A percentile compares a stretch with the other conserved stretches of the same genome.
phyloP scores from a whole-genome alignment of 2,329 filamentous ascomycete genomes.

The Ophiobolus disseminans region DNA sequence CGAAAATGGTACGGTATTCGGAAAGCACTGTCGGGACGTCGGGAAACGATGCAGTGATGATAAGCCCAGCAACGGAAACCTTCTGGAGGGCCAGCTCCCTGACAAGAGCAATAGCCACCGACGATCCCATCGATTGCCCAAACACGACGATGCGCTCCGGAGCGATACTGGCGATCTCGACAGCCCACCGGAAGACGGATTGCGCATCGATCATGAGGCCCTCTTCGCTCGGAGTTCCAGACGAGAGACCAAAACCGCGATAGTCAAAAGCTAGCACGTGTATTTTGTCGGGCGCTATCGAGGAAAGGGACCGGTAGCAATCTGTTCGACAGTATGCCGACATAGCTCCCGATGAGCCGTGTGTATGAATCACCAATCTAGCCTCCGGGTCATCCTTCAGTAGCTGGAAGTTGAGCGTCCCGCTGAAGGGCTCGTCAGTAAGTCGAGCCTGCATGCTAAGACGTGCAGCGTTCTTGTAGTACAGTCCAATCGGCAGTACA shows the following conservation, averaged over 20 bases:
- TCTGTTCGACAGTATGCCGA: conserved; percentile 76
- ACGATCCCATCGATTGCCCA: conserved; percentile 86
- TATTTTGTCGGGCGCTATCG: conserved; percentile 61
- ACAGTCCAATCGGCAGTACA: neutral
- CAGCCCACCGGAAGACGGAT: conserved; percentile 74
- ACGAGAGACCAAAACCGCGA: conserved; percentile 81
- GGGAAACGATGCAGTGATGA: conserved; percentile 4
- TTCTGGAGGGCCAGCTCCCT: conserved; percentile 31
- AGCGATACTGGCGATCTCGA: conserved; percentile 67
- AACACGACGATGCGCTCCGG: conserved; percentile 76
- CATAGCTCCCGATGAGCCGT: conserved; percentile 71
- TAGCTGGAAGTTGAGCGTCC: conserved; percentile 57
- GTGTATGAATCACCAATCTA: conserved; percentile 61
- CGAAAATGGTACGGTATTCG: conserved; percentile 3
- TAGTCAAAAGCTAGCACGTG: conserved; percentile 83
- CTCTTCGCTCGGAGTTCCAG: conserved; percentile 75
- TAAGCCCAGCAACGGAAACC: neutral
- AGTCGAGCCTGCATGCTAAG: neutral
- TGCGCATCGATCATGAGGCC: conserved; percentile 79
- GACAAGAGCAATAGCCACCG: conserved; percentile 74
- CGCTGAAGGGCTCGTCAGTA: conserved; percentile 51
- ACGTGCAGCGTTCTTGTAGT: neutral
- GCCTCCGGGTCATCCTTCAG: conserved; percentile 58
- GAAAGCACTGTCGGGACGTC: conserved; percentile 1
- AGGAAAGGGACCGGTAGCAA: conserved; percentile 76